A percentile compares a stretch with the other conserved stretches of the same genome.
phyloP scores from a whole-genome alignment of 192 early-diverging fungal species.

The Coemansia sp. region DNA sequence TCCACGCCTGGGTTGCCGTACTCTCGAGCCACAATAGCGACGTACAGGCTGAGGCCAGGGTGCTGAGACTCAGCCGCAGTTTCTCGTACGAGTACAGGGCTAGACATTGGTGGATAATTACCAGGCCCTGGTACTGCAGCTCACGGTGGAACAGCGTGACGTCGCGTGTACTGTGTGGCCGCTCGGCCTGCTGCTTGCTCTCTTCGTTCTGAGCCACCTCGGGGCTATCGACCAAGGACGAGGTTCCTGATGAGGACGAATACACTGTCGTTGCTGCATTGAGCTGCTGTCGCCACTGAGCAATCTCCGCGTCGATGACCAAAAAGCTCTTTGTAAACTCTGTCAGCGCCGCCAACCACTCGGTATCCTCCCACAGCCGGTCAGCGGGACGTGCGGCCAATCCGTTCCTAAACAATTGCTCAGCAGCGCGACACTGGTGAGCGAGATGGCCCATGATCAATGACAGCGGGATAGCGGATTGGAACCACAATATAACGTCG shows the following conservation, averaged over 20 bases:
- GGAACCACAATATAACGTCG: constrained; percentile 58
- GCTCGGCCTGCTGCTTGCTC: neutral
- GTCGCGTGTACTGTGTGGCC: constrained; percentile 48
- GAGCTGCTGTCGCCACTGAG: constrained; percentile 57
- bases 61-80: constrained; percentile 46
- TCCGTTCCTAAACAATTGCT: constrained; percentile 52
- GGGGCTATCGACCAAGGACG: constrained; percentile 22
- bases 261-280: constrained; percentile 46
- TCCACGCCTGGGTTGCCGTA: constrained; percentile 56
- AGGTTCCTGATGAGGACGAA: neutral
- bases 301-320: constrained; percentile 56
- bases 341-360: constrained; percentile 46
- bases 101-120: constrained; percentile 55
- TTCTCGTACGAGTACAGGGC: constrained; percentile 56
- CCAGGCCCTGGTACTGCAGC: constrained; percentile 53
- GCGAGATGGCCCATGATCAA: constrained; percentile 54
- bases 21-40: constrained; percentile 56
- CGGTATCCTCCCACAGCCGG: constrained; percentile 45
- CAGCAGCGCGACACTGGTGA: constrained; percentile 51
- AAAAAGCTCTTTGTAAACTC: constrained; percentile 54
- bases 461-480: constrained; percentile 56
- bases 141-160: constrained; percentile 57
- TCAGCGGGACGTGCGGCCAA: constrained; percentile 45
- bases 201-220: constrained; percentile 5
- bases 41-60: constrained; percentile 47